These are phyloP conservation scores for Allium cepa DNA, from an alignment of 106 monocot species.

Conservation along the genomic window DNA sequence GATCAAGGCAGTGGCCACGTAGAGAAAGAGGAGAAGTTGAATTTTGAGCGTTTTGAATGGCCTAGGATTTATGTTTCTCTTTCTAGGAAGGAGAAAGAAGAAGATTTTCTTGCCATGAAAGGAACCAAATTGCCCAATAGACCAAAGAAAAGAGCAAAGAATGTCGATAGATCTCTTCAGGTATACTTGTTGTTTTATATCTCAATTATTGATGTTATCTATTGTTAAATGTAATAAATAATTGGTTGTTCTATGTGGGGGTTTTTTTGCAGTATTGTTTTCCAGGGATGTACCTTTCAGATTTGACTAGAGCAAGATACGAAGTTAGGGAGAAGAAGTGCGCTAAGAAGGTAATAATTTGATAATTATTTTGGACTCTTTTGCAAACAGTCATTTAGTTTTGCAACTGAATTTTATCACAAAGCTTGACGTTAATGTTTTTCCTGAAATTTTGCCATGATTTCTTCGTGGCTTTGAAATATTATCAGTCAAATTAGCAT, in stretches of 20 bases:
- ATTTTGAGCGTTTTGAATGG: slow-evolving; percentile 64
- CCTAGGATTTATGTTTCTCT: slow-evolving; percentile 80
- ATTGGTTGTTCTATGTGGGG: too few species aligned
- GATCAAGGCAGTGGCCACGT: slow-evolving; percentile 13
- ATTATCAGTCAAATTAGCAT: not conserved
- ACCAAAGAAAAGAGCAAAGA: slow-evolving; percentile 81
- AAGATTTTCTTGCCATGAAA: slow-evolving; percentile 81
- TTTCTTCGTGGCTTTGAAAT: too few species aligned
- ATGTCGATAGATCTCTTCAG: slow-evolving; percentile 66
- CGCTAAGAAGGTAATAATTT: slow-evolving; percentile 46
- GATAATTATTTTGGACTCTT: too few species aligned
- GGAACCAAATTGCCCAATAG: slow-evolving; percentile 79
- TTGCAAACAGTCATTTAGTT: too few species aligned
- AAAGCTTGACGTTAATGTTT: too few species aligned
- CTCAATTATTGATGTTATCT: not conserved
- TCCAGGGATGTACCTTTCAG: slow-evolving; percentile 85
- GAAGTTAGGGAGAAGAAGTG: slow-evolving; percentile 93
- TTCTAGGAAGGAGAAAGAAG: slow-evolving; percentile 90
- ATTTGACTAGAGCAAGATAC: slow-evolving; percentile 64
- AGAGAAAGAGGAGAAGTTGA: slow-evolving; percentile 20
- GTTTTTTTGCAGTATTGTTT: slow-evolving; percentile 49
- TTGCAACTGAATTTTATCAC: too few species aligned
- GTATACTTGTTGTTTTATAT: slow-evolving; percentile 14
- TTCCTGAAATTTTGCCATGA: too few species aligned
- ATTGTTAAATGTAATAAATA: too few species aligned